phyloP scores from a whole-genome alignment of 805 yeast genomes.

The Osmozyma mogii region DNA sequence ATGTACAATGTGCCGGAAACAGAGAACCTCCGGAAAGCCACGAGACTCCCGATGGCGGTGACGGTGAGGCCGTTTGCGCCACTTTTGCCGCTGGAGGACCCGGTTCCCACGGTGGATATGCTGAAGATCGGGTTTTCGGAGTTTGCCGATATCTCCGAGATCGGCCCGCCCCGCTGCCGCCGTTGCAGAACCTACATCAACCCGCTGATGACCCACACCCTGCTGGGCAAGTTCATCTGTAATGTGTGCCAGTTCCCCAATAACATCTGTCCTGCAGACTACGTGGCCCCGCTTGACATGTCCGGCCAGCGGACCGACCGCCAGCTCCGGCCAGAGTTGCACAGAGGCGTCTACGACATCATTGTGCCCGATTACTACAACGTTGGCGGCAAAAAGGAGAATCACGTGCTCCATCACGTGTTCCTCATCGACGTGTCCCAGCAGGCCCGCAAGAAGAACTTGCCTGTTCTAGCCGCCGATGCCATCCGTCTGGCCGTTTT shows the following conservation, averaged over 20 bases:
- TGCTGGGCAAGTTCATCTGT: slow-evolving; percentile 62
- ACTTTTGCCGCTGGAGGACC: slow-evolving; percentile 37
- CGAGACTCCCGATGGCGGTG: slow-evolving; percentile 77
- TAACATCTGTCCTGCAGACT: slow-evolving; percentile 60
- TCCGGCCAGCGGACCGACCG: slow-evolving; percentile 59
- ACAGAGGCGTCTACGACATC: slow-evolving; percentile 78
- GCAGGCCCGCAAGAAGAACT: slow-evolving; percentile 49
- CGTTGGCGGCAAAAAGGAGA: slow-evolving; percentile 32
- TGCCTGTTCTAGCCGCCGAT: slow-evolving; percentile 59
- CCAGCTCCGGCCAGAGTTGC: slow-evolving; percentile 63
- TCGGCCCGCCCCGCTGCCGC: slow-evolving; percentile 80
- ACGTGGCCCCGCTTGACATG: slow-evolving; percentile 53
- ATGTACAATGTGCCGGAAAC: slow-evolving; percentile 78
- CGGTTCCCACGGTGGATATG: slow-evolving; percentile 65
- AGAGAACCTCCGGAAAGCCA: slow-evolving; percentile 57
- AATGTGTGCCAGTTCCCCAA: slow-evolving; percentile 76
- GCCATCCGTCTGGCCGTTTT: slow-evolving; percentile 56
- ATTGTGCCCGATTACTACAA: slow-evolving; percentile 71
- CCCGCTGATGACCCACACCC: slow-evolving; percentile 66
- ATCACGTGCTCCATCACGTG: slow-evolving; percentile 51
- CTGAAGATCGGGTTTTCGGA: slow-evolving; percentile 24
- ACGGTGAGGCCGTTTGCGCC: slow-evolving; percentile 82
- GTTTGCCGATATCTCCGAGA: slow-evolving; percentile 20
- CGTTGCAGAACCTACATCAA: slow-evolving; percentile 89
- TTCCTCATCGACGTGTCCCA: slow-evolving; percentile 65